Base-by-base conservation (phyloP, 352 stramenopile species). In the Globisporangium lucens region DNA sequence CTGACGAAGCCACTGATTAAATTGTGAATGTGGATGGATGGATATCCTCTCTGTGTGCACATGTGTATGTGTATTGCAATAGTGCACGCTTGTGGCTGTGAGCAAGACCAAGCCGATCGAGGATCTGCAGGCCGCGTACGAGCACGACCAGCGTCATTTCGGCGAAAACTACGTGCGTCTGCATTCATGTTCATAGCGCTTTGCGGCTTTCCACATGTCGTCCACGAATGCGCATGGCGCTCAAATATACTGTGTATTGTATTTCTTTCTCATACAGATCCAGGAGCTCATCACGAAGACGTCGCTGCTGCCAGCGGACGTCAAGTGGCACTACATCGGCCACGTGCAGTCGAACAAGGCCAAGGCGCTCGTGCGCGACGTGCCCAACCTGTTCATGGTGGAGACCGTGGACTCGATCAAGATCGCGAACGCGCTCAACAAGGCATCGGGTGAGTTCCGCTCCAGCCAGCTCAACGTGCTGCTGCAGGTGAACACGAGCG, bases 251-350 rank as follows among this genome's bases (percentile, higher is more conserved):
- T 10, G 49, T 10, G 49, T 29, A 4, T 10, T 27, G 41, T n/a
- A 56, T 10, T 7, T 17, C 43, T 46, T 15, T 20, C 20, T 4
- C 51, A 41, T 22, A 62, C 70, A 94, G 83, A 90, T 97, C 68
- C 97, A 99, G 75, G 98, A 99, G 85, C 74, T 99, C 33, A 90
- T 98, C 53, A 75, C 98, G 43, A 99, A 99, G 75, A 86, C 92
- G 0, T 68, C 80, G 22, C 51, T 88, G 38, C 78, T 99, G 51
- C 93, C 95, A 1, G 66, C 79, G 17, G 91, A 97, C 70, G 81
- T 99, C 41, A 76, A 91, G 65, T 99, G 97, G 97, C 97, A 99
- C 78, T 99, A 98, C 71, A 99, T 99, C 67, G 97, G 98, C 35
- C 90, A 98, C 71, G 87, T 99, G 66, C 98, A 99, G 89, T 98